Evolutionary conservation across 2,329 filamentous ascomycete genomes (phyloP).

Genomic region (Aspergillus fumigatus): DNA sequence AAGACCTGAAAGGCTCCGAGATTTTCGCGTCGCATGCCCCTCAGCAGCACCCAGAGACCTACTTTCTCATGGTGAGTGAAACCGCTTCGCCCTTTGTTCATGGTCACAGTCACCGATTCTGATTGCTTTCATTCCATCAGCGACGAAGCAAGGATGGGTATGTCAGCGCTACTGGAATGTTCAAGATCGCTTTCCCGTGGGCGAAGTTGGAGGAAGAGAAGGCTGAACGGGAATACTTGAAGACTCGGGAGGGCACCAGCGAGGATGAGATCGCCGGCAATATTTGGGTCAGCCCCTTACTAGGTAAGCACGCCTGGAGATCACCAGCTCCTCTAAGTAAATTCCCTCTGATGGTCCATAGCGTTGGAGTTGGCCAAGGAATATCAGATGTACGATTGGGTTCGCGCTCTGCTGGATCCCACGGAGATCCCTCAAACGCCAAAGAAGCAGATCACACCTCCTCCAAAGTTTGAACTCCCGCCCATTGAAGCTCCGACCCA

Average conservation of each 20-base stretch:
- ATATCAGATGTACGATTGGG: conserved; percentile 82
- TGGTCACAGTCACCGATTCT: neutral
- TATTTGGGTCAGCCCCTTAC: conserved; percentile 83
- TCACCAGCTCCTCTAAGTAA: neutral
- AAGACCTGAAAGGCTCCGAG: conserved; percentile 79
- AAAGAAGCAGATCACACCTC: conserved; percentile 71
- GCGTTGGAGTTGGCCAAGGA: conserved; percentile 80
- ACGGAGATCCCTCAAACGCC: conserved; percentile 66
- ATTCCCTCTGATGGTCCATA: conserved; percentile 35
- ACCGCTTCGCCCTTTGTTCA: neutral
- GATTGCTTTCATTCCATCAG: conserved; percentile 28
- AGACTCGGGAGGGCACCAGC: conserved; percentile 74
- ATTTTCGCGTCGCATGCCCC: conserved; percentile 75
- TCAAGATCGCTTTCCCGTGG: conserved; percentile 65
- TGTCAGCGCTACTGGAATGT: conserved; percentile 65
- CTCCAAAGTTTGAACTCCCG: conserved; percentile 69
- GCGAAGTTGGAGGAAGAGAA: conserved; percentile 57
- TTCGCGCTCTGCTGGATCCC: conserved; percentile 87
- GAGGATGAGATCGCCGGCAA: conserved; percentile 92
- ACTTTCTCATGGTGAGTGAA: conserved; percentile 78
- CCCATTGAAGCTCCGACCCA: conserved; percentile 37
- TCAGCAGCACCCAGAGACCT: conserved; percentile 69
- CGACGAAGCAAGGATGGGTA: conserved; percentile 62
- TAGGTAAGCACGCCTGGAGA: conserved; percentile 45
- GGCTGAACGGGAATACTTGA: conserved; percentile 68